Base-by-base conservation (phyloP, 177 flowering plant species). In the Telopea speciosissima region DNA sequence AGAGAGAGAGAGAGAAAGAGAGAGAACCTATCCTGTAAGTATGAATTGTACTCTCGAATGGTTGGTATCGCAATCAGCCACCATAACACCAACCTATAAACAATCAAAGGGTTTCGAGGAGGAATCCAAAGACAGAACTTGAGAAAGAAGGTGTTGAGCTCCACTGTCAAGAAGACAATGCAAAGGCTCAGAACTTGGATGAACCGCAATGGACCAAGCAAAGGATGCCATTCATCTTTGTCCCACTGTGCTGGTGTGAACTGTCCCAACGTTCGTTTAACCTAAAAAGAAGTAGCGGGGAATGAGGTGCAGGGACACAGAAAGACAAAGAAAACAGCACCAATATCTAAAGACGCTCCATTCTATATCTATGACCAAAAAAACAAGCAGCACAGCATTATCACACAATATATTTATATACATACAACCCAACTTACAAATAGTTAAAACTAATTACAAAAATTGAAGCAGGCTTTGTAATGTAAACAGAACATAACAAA, bases 181-280 rank as follows among this genome's bases (percentile, higher is more conserved):
- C 98, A 96, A 68, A 96, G 93, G 74, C 80, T 81, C 26, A 96
- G 85, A 73, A 96, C 94, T 91, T 96, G 99, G 73, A 96, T 78
- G 76, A 96, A 96, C 67, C 98, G 90, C 90, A 93, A 91, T 40
- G 99, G 99, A 67, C 92, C 99, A 67, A 88, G 96, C 62, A 96
- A 75, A 68, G 99, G 98, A 69, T 88, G 95, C 99, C 99, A 93
- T 80, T 96, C 98, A 80, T 96, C 99, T 82, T 93, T 96, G 81
- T 96, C 99, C 99, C 98, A 96, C 17, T 86, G 87, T 65, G 97
- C 98, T 54, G 99, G 99, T 25, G 99, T 96, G 72, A 96, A 96
- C 75, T 96, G 99, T 16, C 95, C 96, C 36, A 96, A 75, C 28
- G 98, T 93, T 58, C 99, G 82, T 80, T 89, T 90, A 19, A 96